Evolutionary conservation across 352 stramenopile species (phyloP), one percentile per base, ranked within the genome.

Genomic region (Pseudoperonospora humuli): DNA sequence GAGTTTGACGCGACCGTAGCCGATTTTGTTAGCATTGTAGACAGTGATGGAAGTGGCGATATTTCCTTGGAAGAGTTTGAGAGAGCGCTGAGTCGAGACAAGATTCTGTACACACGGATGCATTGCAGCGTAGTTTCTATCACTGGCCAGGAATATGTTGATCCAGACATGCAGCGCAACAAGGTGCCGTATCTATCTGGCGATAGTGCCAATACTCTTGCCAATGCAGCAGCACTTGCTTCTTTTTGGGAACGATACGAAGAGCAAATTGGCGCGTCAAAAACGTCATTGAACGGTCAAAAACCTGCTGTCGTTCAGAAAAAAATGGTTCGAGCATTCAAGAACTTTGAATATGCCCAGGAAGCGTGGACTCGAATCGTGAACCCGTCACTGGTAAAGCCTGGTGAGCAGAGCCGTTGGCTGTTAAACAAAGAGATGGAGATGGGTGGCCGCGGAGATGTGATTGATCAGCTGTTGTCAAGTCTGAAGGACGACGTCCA

Each of bases 1-100:
- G 82, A 94, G 39, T 87, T 92, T 21, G 59, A 91, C 41, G 68
- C 63, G 19, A 89, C 70, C 1, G 72, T 94, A 15, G 56, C 58
- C 17, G 77, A 89, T 29, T 87, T 90, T 52, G 63, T 87, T 18
- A 56, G 46, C 17, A 84, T 92, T 45, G 80, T 94, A 14, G 82
- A 94, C 45, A 70, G 58, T 21, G 80, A 94, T 28, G 57, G 70
- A 27, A 92, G 80, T 35, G 80, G 80, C 14, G 82, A 94, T 43
- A 76, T 94, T 17, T 91, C 80, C 4, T 45, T 91, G 19, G 77
- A 92, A 17, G 82, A 94, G 37, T 94, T 94, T 50, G 70, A 87
- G 45, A 70, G 40, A 13, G 72, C 78, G 2, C 49, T 94, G 21
- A 79, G 65, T 26, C 58, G 74, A 15, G 65, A 88, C 46, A 87